These are phyloP conservation scores for Jatropha multifida DNA, from an alignment of 441 rosid genomes.

Conservation along the genomic window DNA sequence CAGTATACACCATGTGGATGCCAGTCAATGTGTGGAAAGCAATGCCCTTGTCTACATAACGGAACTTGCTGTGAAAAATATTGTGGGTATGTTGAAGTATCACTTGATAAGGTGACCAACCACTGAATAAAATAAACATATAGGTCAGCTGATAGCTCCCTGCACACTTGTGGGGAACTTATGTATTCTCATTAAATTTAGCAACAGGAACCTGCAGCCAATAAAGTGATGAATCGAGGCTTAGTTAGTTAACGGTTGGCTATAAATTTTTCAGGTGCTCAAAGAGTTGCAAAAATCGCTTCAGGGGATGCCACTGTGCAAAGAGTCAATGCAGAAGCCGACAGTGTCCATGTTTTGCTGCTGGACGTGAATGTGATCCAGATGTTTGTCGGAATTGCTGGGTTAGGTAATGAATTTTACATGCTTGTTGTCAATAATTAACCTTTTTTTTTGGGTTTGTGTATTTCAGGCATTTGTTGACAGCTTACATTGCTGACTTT, in stretches of 20 bases:
- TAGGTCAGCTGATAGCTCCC: background rate
- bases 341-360: constrained; percentile 93
- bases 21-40: constrained; percentile 74
- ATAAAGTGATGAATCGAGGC: background rate
- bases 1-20: constrained; percentile 92
- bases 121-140: constrained; percentile 8
- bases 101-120: background rate
- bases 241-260: constrained; percentile 7
- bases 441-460: constrained; percentile 6
- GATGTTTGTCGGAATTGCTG: constrained; percentile 86
- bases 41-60: constrained; percentile 65
- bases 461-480: background rate
- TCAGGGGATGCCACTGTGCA: constrained; percentile 88
- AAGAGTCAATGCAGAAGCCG: constrained; percentile 88
- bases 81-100: constrained; percentile 72
- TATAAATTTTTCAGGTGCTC: constrained; percentile 61
- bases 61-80: constrained; percentile 94
- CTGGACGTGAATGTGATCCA: constrained; percentile 93
- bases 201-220: background rate
- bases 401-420: constrained; percentile 48
- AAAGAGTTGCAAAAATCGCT: constrained; percentile 82
- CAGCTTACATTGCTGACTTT: constrained; percentile 4
- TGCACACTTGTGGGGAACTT: constrained; percentile 3
- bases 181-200: constrained; percentile 8
- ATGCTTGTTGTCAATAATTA: constrained; percentile 12